These are phyloP conservation scores for Cyclotella atomus DNA, from an alignment of 108 stramenopile species.

Conservation along the genomic window DNA sequence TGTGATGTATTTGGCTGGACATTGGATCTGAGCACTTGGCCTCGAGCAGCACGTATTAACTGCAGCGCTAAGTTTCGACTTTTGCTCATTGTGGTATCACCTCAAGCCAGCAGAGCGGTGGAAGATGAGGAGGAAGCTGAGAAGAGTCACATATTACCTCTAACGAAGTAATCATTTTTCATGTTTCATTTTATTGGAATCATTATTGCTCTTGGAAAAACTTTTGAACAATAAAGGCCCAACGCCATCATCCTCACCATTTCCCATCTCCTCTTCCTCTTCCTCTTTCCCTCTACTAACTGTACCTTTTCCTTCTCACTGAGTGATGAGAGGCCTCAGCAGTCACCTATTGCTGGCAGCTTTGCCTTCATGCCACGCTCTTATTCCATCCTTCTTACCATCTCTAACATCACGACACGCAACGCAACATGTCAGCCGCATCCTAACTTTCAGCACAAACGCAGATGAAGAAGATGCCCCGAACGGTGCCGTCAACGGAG, in stretches of 20 bases:
- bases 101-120: background rate
- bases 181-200: too few species aligned
- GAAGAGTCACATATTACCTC: too few species aligned
- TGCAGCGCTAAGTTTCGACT: slow-evolving; percentile 3
- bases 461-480: background rate
- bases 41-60: slow-evolving; percentile 37
- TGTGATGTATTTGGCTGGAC: background rate
- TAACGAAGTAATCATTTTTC: too few species aligned
- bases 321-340: background rate
- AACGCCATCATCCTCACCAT: too few species aligned
- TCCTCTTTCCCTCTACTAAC: too few species aligned
- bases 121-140: background rate
- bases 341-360: background rate
- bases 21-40: background rate
- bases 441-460: background rate
- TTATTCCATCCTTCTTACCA: background rate
- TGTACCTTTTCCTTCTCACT: too few species aligned
- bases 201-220: too few species aligned
- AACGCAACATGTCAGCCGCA: background rate
- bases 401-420: background rate
- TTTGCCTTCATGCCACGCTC: background rate
- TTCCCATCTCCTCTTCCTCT: too few species aligned
- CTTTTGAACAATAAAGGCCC: too few species aligned
- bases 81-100: background rate
- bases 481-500: background rate